Evolutionary conservation across 495 filamentous ascomycete species (phyloP).

Genomic region (Neurospora cerealis): DNA sequence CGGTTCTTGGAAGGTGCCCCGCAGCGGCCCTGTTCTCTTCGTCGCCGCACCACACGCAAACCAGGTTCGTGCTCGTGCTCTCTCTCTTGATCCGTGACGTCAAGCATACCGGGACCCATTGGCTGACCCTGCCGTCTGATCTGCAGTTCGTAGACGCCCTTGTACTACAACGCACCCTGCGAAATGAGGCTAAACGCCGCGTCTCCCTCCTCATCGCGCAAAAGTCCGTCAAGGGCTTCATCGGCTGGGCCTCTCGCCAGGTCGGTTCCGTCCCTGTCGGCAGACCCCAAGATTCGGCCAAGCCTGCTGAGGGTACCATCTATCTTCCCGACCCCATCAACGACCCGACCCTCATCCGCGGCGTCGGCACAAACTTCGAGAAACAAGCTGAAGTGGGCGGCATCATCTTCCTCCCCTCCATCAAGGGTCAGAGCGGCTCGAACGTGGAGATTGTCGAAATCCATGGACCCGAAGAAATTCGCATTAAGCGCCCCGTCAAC

Average conservation of each 20-base stretch:
- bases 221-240: slow-evolving; percentile 84
- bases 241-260: slow-evolving; percentile 68
- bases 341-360: slow-evolving; percentile 75
- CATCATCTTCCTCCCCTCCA: slow-evolving; percentile 72
- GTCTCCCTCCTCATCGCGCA: slow-evolving; percentile 89
- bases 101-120: background rate
- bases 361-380: slow-evolving; percentile 77
- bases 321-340: slow-evolving; percentile 86
- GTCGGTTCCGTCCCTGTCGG: slow-evolving; percentile 84
- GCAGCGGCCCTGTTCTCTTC: slow-evolving; percentile 80
- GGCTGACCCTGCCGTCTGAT: slow-evolving; percentile 2
- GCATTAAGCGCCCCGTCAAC: slow-evolving; percentile 79
- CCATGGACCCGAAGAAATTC: slow-evolving; percentile 66
- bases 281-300: slow-evolving; percentile 79
- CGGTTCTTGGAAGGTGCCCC: slow-evolving; percentile 85
- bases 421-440: slow-evolving; percentile 63
- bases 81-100: background rate
- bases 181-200: slow-evolving; percentile 74
- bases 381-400: slow-evolving; percentile 67
- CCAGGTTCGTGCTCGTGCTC: slow-evolving; percentile 47
- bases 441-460: slow-evolving; percentile 76
- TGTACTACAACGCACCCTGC: slow-evolving; percentile 81
- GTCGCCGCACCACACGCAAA: slow-evolving; percentile 99
- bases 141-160: slow-evolving; percentile 85
- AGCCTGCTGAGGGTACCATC: slow-evolving; percentile 66